These are phyloP conservation scores for Pythium brachiatum DNA, from an alignment of 352 stramenopile species.

Conservation along the genomic window DNA sequence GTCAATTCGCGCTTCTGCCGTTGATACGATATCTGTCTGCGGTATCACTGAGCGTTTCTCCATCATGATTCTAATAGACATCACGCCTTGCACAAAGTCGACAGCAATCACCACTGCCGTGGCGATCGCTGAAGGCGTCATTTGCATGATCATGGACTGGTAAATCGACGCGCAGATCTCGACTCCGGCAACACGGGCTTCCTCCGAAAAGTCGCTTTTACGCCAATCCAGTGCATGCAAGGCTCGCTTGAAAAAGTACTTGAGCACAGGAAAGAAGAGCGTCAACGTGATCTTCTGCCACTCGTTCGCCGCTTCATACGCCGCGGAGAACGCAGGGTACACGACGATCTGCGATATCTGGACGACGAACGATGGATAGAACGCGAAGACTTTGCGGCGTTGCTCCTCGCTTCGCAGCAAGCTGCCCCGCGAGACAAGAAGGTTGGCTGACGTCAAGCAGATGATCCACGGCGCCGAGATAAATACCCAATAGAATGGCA, in stretches of 20 bases:
- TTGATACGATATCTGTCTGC: not conserved
- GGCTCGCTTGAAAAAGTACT: constrained; percentile 4
- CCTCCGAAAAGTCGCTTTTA: not conserved
- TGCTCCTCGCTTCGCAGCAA: not conserved
- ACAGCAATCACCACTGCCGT: constrained; percentile 17
- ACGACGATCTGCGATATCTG: constrained; percentile 18
- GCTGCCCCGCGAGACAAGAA: not conserved
- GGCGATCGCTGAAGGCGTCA: constrained; percentile 1
- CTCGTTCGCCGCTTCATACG: not conserved
- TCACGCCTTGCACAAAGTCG: constrained; percentile 12
- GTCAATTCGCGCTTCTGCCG: not conserved
- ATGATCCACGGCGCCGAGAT: not conserved
- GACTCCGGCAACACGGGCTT: constrained; percentile 13
- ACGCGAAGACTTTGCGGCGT: not conserved
- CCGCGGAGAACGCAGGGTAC: constrained; percentile 11
- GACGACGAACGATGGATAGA: constrained; percentile 3
- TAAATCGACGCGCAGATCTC: constrained; percentile 24
- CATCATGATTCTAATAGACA: constrained; percentile 8
- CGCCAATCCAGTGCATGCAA: not conserved
- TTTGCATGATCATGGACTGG: constrained; percentile 26
- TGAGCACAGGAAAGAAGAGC: constrained; percentile 10
- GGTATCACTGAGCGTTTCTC: constrained; percentile 2
- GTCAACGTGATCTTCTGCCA: not conserved
- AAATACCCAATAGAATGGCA: not conserved
- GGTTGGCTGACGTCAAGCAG: not conserved